Evolutionary conservation across 2,329 filamentous ascomycete species (phyloP).

Genomic region (Colletotrichum gloeosporioides): DNA sequence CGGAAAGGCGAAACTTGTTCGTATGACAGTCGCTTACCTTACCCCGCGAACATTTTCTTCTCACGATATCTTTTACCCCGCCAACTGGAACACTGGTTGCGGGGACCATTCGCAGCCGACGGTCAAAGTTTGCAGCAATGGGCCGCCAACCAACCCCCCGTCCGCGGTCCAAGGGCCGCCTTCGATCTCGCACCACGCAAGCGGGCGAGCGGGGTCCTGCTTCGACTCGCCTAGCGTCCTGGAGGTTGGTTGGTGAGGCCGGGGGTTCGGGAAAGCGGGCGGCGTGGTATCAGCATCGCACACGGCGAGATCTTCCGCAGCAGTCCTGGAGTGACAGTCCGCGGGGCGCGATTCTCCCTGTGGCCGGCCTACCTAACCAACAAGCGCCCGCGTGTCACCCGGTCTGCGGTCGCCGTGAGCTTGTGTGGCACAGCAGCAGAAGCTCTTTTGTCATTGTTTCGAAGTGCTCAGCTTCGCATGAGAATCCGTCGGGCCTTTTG

Average conservation of each 20-base stretch:
- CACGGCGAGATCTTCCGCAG: slow-evolving; percentile 1
- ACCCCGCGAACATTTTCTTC: background rate
- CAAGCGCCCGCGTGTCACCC: background rate
- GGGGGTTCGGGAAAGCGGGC: slow-evolving; percentile 2
- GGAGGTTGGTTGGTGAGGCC: background rate
- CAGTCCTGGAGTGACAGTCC: background rate
- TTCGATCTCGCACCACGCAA: background rate
- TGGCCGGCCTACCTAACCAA: background rate
- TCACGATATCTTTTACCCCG: slow-evolving; percentile 4
- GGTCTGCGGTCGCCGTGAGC: background rate
- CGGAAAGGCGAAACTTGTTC: background rate
- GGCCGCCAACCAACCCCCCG: background rate
- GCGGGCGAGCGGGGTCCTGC: background rate
- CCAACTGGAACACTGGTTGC: slow-evolving; percentile 13
- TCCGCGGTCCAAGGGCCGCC: background rate
- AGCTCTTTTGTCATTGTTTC: background rate
- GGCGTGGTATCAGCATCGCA: background rate
- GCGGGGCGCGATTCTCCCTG: background rate
- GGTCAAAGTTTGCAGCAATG: background rate
- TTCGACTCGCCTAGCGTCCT: background rate
- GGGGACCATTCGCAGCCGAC: background rate
- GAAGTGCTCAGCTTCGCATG: background rate
- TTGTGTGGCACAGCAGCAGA: background rate
- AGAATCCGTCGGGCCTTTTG: background rate
- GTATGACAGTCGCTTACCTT: background rate